Evolutionary conservation across 2,329 filamentous ascomycete species (phyloP).

Genomic region (Atkinsonella texensis): DNA sequence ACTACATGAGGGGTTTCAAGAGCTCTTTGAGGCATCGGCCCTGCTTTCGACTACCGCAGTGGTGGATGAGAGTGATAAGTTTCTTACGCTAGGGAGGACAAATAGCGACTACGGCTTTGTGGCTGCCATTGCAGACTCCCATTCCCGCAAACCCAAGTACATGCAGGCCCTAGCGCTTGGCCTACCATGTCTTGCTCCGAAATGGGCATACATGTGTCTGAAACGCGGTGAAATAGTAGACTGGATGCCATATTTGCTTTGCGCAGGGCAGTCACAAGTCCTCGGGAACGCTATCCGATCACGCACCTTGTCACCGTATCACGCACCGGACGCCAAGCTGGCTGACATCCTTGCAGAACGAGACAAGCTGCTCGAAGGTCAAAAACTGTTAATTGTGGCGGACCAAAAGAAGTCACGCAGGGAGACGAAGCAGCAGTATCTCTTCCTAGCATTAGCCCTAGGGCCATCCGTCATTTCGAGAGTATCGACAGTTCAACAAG

Average conservation of each 20-base stretch:
- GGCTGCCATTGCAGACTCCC: constrained; percentile 72
- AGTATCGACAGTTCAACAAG: constrained; percentile 54
- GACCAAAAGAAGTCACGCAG: constrained; percentile 42
- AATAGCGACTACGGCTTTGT: constrained; percentile 57
- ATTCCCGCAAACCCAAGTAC: constrained; percentile 82
- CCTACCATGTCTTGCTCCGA: constrained; percentile 70
- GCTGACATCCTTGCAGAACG: constrained; percentile 44
- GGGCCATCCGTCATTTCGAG: constrained; percentile 55
- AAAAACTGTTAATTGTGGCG: constrained; percentile 62
- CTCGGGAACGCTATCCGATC: constrained; percentile 70
- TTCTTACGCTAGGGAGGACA: constrained; percentile 40
- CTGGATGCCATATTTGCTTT: constrained; percentile 74
- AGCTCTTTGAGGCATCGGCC: constrained; percentile 51
- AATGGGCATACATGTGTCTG: constrained; percentile 70
- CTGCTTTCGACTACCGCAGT: constrained; percentile 21
- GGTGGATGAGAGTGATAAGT: constrained; percentile 17
- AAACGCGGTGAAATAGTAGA: constrained; percentile 48
- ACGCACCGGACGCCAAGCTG: constrained; percentile 44
- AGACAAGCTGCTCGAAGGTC: constrained; percentile 49
- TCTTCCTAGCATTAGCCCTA: constrained; percentile 69
- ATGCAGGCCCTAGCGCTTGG: constrained; percentile 89
- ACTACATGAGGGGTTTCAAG: constrained; percentile 64
- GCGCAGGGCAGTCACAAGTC: constrained; percentile 67
- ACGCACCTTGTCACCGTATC: constrained; percentile 51
- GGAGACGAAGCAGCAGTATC: constrained; percentile 56